Evolutionary conservation across 1,284 basidiomycete genomes (phyloP).

Genomic region (Puccinia sorghi): DNA sequence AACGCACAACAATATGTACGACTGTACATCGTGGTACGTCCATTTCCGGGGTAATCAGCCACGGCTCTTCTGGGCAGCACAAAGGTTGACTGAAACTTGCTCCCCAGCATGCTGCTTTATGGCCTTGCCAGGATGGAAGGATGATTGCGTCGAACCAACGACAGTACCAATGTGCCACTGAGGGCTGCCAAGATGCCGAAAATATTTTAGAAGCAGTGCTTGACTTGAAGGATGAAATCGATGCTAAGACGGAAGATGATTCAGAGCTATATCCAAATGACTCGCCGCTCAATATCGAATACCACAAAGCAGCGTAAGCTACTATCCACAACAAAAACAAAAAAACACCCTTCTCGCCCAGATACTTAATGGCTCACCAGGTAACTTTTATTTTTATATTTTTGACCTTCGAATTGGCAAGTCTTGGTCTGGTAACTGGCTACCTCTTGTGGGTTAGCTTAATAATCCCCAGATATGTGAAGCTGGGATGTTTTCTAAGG

Average conservation of each 20-base stretch:
- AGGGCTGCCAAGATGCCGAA: constrained; percentile 24
- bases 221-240: neutral
- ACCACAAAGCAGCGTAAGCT: constrained; percentile 35
- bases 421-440: constrained; percentile 26
- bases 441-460: constrained; percentile 21
- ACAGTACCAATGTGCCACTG: constrained; percentile 3
- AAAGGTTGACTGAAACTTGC: neutral
- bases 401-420: neutral
- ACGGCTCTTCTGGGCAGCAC: neutral
- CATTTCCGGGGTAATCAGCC: neutral
- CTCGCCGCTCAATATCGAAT: constrained; percentile 24
- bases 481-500: neutral
- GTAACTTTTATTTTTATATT: neutral
- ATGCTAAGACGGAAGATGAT: neutral
- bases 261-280: neutral
- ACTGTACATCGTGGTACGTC: constrained; percentile 27
- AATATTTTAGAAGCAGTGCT: constrained; percentile 15
- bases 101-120: constrained; percentile 29
- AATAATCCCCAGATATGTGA: constrained; percentile 25
- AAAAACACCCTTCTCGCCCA: neutral
- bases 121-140: constrained; percentile 35
- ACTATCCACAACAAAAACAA: neutral
- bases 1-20: constrained; percentile 23
- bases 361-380: neutral
- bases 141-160: neutral